Evolutionary conservation across 2,329 filamentous ascomycete genomes (phyloP).

Genomic region (Epichloe sibirici): DNA sequence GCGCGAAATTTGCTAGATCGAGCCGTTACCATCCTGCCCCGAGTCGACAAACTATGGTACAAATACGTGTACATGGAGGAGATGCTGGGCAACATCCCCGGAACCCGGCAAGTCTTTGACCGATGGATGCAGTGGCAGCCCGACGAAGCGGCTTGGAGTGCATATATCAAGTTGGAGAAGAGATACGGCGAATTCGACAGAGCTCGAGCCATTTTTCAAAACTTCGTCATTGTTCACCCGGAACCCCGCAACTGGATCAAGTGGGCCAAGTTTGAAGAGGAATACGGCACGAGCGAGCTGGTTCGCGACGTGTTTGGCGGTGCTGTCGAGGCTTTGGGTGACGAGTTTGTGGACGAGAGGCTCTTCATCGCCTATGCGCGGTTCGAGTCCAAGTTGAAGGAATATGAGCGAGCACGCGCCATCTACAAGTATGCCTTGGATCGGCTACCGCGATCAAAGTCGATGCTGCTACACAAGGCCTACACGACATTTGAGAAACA

Average conservation of each 20-base stretch:
- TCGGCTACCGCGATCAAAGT: slow-evolving; percentile 77
- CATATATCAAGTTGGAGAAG: slow-evolving; percentile 96
- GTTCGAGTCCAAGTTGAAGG: slow-evolving; percentile 88
- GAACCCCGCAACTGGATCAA: slow-evolving; percentile 98
- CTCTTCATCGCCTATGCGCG: slow-evolving; percentile 92
- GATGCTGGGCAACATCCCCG: slow-evolving; percentile 87
- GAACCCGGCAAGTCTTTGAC: slow-evolving; percentile 88
- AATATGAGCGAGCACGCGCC: slow-evolving; percentile 82
- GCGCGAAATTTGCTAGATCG: slow-evolving; percentile 88
- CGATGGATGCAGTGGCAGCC: slow-evolving; percentile 98
- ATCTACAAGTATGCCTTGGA: slow-evolving; percentile 97
- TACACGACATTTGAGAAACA: slow-evolving; percentile 99
- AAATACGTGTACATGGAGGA: slow-evolving; percentile 99
- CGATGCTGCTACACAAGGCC: slow-evolving; percentile 73
- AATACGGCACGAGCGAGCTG: slow-evolving; percentile 80
- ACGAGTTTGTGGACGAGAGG: slow-evolving; percentile 92
- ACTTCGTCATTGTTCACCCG: slow-evolving; percentile 85
- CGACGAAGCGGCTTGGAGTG: slow-evolving; percentile 87
- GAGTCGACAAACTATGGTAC: slow-evolving; percentile 96
- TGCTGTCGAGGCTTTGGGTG: slow-evolving; percentile 79
- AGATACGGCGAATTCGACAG: slow-evolving; percentile 84
- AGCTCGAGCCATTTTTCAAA: slow-evolving; percentile 78
- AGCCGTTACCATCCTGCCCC: slow-evolving; percentile 81
- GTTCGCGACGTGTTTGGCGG: slow-evolving; percentile 85
- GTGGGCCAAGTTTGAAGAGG: slow-evolving; percentile 95